Evolutionary conservation across 2,329 filamentous ascomycete genomes (phyloP).

Genomic region (Knufia petricola): DNA sequence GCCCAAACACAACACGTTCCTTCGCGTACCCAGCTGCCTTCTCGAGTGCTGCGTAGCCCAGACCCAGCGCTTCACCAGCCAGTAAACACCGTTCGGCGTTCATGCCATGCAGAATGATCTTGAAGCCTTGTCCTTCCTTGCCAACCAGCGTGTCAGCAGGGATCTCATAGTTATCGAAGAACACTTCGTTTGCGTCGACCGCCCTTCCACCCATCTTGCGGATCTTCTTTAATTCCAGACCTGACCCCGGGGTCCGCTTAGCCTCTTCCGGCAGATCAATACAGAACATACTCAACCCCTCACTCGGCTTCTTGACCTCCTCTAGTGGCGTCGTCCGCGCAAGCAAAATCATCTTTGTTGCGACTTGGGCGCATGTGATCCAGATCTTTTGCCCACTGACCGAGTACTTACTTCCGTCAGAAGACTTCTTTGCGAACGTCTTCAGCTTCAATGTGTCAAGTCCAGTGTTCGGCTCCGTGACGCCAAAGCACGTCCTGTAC

Average conservation of each 20-base stretch:
- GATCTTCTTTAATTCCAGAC: conserved; percentile 60
- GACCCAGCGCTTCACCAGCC: conserved; percentile 67
- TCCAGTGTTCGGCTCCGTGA: conserved; percentile 74
- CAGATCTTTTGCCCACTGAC: conserved; percentile 78
- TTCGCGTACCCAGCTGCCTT: conserved; percentile 57
- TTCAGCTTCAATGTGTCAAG: conserved; percentile 65
- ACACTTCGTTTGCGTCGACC: conserved; percentile 78
- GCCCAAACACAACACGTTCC: conserved; percentile 56
- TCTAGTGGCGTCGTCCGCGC: conserved; percentile 64
- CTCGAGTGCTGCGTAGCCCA: conserved; percentile 62
- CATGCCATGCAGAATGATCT: conserved; percentile 69
- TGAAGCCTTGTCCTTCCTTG: conserved; percentile 65
- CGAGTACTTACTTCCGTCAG: conserved; percentile 49
- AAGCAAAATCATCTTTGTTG: conserved; percentile 71
- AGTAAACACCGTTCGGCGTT: conserved; percentile 68
- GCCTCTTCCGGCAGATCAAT: conserved; percentile 55
- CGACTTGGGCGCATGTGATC: conserved; percentile 79
- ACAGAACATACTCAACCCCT: conserved; percentile 71
- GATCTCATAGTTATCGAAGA: conserved; percentile 70
- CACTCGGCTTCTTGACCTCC: conserved; percentile 57
- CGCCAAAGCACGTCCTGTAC: conserved; percentile 68
- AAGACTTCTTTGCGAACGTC: conserved; percentile 50
- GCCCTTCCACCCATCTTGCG: conserved; percentile 78
- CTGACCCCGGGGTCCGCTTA: conserved; percentile 44
- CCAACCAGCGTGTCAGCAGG: conserved; percentile 58